Conservation (phyloP, 2,329 filamentous ascomycete species). For the Endocalyx cinctus region DNA sequence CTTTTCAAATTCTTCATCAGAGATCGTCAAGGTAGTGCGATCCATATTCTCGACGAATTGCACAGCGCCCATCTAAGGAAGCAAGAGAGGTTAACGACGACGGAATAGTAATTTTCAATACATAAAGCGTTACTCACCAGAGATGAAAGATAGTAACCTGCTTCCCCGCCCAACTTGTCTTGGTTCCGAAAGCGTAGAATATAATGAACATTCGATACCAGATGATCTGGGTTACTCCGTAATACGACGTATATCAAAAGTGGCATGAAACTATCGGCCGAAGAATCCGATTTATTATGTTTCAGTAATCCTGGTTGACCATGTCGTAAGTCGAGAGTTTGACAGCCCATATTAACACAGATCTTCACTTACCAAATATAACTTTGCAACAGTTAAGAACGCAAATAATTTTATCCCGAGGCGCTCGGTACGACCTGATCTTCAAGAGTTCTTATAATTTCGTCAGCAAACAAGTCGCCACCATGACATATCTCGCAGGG, state of each 20-base stretch:
- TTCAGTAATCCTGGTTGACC: constrained; percentile 65
- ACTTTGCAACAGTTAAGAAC: constrained; percentile 99
- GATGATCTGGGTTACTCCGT: constrained; percentile 87
- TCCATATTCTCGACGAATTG: constrained; percentile 97
- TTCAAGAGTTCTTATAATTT: constrained; percentile 95
- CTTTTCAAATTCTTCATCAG: constrained; percentile 89
- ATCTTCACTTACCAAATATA: constrained; percentile 78
- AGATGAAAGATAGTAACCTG: constrained; percentile 95
- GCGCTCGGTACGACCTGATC: constrained; percentile 95
- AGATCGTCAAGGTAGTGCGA: constrained; percentile 86
- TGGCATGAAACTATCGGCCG: constrained; percentile 92
- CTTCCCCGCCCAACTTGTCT: constrained; percentile 95
- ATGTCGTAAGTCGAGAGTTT: too few species aligned
- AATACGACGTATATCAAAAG: constrained; percentile 94
- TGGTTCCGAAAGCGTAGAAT: constrained; percentile 96
- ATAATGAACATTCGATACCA: constrained; percentile 97
- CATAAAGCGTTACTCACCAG: constrained; percentile 50
- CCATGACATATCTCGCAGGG: too few species aligned
- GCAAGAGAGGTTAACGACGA: too few species aligned
- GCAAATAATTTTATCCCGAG: constrained; percentile 96
- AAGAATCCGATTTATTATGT: constrained; percentile 89
- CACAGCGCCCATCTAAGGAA: constrained; percentile 77
- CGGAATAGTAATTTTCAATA: too few species aligned
- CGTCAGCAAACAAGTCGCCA: too few species aligned
- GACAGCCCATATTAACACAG: too few species aligned